Evolutionary conservation across 768 basidiomycete genomes (phyloP), one percentile per base, ranked within the genome.

Genomic region (Tricholoma terreum): DNA sequence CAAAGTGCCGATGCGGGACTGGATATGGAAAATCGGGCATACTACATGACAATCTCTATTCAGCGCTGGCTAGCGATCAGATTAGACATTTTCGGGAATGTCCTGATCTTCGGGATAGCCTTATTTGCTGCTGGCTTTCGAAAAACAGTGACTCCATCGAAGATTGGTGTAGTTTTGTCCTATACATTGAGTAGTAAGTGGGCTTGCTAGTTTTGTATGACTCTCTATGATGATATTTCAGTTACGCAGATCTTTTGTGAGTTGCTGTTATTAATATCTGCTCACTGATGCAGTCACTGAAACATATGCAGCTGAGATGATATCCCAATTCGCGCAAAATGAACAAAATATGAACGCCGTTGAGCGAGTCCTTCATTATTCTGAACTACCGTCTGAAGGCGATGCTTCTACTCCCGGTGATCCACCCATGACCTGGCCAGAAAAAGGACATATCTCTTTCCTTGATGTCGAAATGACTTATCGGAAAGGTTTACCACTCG

Each of bases 321-420:
- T 86, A 14, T 73, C 79, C 1, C 73, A 77, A 30, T 86, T 82
- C 61, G 84, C 85, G 4, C 74, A 77, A 59, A 84, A 80, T 59
- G 85, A 86, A 64, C 84, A 86, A 67, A 84, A 85, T 64, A 87
- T 89, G 81, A 88, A 89, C 62, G 81, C 84, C 0, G 86, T 86
- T 6, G 88, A 90, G 64, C 80, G 89, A 17, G 75, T 90, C 3
- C 70, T 85, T n/a, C 80, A 86, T 50, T 92, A 90, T 69, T 77
- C 80, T 9, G 77, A 86, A 42, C 77, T 94, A 3, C 76, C 77
- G 1, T 59, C 77, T 0, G 89, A 90, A 66, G 85, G 82, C 8
- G 72, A 64, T n/a, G 54, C 69, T 1, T 68, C 67, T 3, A 77
- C 71, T 14, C 67, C 77, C 1, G 66, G 77, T 24, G 83, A 84